Percentiles rank a stretch among this genome's conserved stretches.
Evolutionary conservation across 179 eudicot genomes (phyloP).

Genomic region (Corrigiola litoralis): DNA sequence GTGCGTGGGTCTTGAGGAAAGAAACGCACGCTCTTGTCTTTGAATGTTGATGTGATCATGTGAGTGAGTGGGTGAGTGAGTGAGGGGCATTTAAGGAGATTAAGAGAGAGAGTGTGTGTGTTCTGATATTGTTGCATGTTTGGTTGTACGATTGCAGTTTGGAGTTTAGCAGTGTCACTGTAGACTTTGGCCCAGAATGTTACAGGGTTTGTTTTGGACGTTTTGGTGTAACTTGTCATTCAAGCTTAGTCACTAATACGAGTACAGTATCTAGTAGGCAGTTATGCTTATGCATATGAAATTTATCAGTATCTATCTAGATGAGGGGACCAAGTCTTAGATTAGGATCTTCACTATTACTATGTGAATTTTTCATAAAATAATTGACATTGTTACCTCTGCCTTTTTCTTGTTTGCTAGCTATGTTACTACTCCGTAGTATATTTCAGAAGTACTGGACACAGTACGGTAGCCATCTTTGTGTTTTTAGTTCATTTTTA

Average conservation of each 20-base stretch:
- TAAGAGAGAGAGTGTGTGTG: not conserved
- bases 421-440: too few species aligned
- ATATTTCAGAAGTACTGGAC: too few species aligned
- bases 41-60: constrained; percentile 6
- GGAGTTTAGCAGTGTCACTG: constrained; percentile 3
- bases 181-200: not conserved
- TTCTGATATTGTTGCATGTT: too few species aligned
- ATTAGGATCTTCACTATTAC: too few species aligned
- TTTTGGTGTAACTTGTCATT: not conserved
- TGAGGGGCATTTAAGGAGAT: constrained; percentile 10
- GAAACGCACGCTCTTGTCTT: constrained; percentile 31
- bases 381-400: too few species aligned
- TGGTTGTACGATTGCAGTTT: constrained; percentile 10
- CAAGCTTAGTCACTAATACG: not conserved
- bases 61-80: too few species aligned
- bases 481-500: too few species aligned
- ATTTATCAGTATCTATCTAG: not conserved
- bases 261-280: not conserved
- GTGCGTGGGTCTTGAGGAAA: constrained; percentile 22
- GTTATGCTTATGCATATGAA: not conserved
- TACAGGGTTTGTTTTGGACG: not conserved
- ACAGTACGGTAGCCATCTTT: too few species aligned
- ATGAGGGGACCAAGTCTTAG: not conserved
- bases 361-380: too few species aligned
- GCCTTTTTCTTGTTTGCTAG: too few species aligned